phyloP scores from a whole-genome alignment of 352 stramenopile genomes.

The Globisporangium parvum region DNA sequence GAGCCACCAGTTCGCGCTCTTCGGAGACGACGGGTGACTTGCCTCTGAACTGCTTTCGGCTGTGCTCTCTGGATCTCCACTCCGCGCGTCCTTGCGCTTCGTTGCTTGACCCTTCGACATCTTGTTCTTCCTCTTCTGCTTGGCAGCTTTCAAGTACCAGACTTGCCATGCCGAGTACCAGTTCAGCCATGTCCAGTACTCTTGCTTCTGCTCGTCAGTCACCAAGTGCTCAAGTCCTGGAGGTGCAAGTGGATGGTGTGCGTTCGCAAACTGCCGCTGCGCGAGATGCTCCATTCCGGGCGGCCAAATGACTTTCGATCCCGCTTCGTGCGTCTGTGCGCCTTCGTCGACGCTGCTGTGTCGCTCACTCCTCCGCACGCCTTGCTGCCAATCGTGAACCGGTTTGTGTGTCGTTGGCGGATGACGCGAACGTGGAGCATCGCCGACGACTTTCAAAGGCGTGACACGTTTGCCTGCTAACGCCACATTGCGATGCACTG shows the following conservation, averaged over 20 bases:
- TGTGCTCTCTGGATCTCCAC: neutral
- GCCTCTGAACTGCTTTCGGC: neutral
- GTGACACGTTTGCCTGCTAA: too few relatives aligned
- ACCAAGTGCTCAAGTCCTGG: slow-evolving; percentile 49
- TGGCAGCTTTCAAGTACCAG: slow-evolving; percentile 43
- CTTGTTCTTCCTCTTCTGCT: slow-evolving; percentile 2
- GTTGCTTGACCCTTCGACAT: neutral
- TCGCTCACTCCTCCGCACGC: neutral
- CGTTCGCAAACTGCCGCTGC: slow-evolving; percentile 16
- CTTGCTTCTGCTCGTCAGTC: slow-evolving; percentile 37
- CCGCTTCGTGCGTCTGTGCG: neutral
- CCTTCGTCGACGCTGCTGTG: too few relatives aligned
- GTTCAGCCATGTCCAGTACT: slow-evolving; percentile 65
- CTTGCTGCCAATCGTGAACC: neutral
- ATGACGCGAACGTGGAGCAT: too few relatives aligned
- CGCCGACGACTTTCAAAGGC: too few relatives aligned
- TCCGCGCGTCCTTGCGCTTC: neutral
- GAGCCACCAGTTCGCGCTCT: slow-evolving; percentile 12
- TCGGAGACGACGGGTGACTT: neutral
- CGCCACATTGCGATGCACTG: too few relatives aligned
- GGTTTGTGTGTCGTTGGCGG: too few relatives aligned
- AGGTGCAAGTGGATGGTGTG: slow-evolving; percentile 31
- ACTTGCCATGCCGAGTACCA: slow-evolving; percentile 69
- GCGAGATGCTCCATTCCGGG: slow-evolving; percentile 41
- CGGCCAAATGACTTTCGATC: slow-evolving; percentile 35